Evolutionary conservation across 2,329 filamentous ascomycete genomes (phyloP).

Genomic region (Xylaria sp.): DNA sequence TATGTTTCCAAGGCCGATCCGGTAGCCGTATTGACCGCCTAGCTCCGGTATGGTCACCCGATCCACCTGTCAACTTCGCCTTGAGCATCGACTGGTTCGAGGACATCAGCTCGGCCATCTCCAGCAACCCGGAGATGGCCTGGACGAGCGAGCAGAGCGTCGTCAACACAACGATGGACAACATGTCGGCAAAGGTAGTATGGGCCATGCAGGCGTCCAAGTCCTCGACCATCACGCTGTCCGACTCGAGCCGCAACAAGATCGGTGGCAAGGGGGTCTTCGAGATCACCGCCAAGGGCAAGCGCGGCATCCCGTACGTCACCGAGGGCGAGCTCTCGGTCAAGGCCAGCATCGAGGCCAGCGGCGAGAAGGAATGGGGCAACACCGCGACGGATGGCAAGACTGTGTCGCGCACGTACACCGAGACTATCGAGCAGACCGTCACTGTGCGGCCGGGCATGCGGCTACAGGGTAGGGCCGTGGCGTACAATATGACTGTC

Average conservation of each 20-base stretch:
- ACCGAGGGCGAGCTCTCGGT: neutral
- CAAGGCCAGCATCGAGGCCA: neutral
- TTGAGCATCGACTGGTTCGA: neutral
- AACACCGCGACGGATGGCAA: neutral
- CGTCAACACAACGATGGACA: neutral
- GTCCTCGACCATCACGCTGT: neutral
- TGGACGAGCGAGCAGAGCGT: neutral
- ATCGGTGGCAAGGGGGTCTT: neutral
- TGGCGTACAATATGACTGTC: neutral
- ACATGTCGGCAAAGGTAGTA: neutral
- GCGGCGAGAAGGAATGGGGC: neutral
- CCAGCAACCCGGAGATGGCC: neutral
- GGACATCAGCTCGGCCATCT: neutral
- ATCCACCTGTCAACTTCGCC: neutral
- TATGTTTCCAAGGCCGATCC: neutral
- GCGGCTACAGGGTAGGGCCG: neutral
- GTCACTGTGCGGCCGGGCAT: neutral
- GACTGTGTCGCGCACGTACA: neutral
- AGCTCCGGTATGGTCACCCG: neutral
- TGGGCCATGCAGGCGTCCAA: neutral
- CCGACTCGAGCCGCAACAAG: neutral
- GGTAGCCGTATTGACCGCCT: neutral
- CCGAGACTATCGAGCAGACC: neutral
- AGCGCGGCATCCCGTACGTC: neutral
- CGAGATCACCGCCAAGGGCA: neutral